Conservation (phyloP, 768 basidiomycete species). For the Russula vinacea region DNA sequence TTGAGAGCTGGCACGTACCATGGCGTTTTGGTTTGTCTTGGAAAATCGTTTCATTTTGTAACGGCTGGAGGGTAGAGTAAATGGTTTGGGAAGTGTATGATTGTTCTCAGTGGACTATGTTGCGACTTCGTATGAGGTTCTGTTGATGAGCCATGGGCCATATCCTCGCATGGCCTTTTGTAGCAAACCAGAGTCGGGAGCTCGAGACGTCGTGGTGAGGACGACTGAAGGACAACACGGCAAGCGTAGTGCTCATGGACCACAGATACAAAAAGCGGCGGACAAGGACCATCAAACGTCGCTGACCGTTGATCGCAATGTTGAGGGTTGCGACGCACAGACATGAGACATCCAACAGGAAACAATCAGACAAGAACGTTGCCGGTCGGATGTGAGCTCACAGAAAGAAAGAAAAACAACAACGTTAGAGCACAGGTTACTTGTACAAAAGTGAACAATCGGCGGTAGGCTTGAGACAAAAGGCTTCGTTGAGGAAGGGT, state of each 20-base stretch:
- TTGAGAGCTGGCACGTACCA: not conserved
- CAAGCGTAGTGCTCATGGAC: not conserved
- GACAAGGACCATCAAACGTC: not conserved
- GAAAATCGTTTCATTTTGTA: slow-evolving; percentile 3
- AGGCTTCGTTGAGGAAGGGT: no score
- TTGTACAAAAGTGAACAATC: not conserved
- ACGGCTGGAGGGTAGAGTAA: not conserved
- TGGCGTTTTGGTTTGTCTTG: not conserved
- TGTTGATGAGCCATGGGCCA: slow-evolving; percentile 2
- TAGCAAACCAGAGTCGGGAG: slow-evolving; percentile 7
- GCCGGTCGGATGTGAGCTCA: not conserved
- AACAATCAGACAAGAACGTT: not conserved
- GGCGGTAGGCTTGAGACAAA: not conserved
- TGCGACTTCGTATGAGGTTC: not conserved
- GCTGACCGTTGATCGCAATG: not conserved
- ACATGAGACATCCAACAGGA: not conserved
- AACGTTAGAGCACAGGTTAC: no score
- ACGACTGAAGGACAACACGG: not conserved
- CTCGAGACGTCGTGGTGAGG: slow-evolving; percentile 9
- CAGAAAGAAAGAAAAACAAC: not conserved
- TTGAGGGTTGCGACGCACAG: not conserved
- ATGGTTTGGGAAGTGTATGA: not conserved
- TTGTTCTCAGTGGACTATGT: not conserved
- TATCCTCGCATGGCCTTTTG: slow-evolving; percentile 7
- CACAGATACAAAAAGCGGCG: not conserved